Base-by-base conservation (phyloP, 2,329 filamentous ascomycete genomes). In the Pseudocercospora eumusae region DNA sequence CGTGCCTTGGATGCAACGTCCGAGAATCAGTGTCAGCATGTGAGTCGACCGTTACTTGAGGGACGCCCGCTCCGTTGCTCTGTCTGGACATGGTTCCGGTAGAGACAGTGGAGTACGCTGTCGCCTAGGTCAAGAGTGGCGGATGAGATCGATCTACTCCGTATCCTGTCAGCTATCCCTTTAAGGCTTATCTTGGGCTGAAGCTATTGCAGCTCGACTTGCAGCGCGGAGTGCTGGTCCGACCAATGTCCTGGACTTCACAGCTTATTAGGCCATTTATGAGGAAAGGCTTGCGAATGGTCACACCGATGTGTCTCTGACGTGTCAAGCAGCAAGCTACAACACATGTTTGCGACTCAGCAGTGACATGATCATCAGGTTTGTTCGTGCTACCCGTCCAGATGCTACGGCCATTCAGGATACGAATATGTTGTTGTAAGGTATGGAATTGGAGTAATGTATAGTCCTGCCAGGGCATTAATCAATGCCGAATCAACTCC, bases 1-100 rank as follows among this genome's bases (percentile, higher is more conserved):
- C 82, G 13, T 21, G 31, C 74, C 74, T 4, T 77, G 80, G 64
- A 80, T 80, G 7, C 76, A 57, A 9, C 64, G 3, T 27, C 31
- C 15, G 15, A 40, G 36, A 2, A 40, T 18, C 36, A 40, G 36
- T 40, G n/a, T 2, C 36, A 18, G 15, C n/a, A 18, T 18, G 5
- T 6, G 36, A 40, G 5, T n/a, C 36, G 15, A 40, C 15, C 8
- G 36, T 8, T 18, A 15, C 15, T 7, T 40, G 36, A 8, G 36
- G 15, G 5, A 3, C n/a, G 36, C n/a, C 15, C 36, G 50, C 28
- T 44, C 53, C 33, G 36, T 40, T 56, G 20, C 33, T 56, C 15
- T 44, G 53, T n/a, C 36, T 40, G 7, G 36, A 40, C 36, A 40
- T 40, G 36, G 36, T 15, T 18, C 36, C 13, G 18, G 36, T 40